These are phyloP conservation scores for Claviceps humidiphila DNA, from an alignment of 2,329 filamentous ascomycete species.

Conservation along the genomic window DNA sequence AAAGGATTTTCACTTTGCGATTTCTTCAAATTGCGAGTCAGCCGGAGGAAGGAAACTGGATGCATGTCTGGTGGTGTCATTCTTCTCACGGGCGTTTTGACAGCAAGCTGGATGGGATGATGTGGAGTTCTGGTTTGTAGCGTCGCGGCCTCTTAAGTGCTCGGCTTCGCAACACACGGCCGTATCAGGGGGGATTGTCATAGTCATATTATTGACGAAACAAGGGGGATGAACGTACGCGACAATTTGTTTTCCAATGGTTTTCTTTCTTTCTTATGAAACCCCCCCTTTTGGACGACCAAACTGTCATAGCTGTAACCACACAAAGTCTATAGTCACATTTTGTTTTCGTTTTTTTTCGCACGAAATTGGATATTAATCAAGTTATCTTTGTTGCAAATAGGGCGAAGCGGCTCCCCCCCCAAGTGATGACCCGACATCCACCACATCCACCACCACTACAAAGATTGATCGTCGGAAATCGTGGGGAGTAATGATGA, in stretches of 20 bases:
- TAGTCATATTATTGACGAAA: slow-evolving; percentile 17
- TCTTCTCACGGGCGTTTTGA: neutral
- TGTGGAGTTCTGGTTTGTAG: neutral
- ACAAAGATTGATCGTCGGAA: slow-evolving; percentile 26
- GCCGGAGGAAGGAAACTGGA: neutral
- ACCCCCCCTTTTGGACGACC: neutral
- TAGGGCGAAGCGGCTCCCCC: slow-evolving; percentile 19
- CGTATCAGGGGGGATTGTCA: slow-evolving; percentile 10
- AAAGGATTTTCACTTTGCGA: no score
- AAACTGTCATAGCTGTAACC: slow-evolving; percentile 5
- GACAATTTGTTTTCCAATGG: neutral
- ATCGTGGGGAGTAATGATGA: slow-evolving; percentile 31
- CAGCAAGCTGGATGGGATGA: neutral
- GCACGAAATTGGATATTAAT: slow-evolving; percentile 20
- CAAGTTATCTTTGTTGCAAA: slow-evolving; percentile 6
- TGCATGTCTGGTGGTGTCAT: neutral
- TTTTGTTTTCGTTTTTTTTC: neutral
- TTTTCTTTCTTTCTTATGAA: neutral
- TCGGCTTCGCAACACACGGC: neutral
- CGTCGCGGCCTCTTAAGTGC: slow-evolving; percentile 1
- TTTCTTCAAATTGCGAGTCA: neutral
- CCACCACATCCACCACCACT: slow-evolving; percentile 10
- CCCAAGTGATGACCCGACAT: slow-evolving; percentile 22
- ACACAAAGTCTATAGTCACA: slow-evolving; percentile 14
- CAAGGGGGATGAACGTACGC: slow-evolving; percentile 21